phyloP scores from a whole-genome alignment of 306 rosid genomes.

The Trifolium repens region DNA sequence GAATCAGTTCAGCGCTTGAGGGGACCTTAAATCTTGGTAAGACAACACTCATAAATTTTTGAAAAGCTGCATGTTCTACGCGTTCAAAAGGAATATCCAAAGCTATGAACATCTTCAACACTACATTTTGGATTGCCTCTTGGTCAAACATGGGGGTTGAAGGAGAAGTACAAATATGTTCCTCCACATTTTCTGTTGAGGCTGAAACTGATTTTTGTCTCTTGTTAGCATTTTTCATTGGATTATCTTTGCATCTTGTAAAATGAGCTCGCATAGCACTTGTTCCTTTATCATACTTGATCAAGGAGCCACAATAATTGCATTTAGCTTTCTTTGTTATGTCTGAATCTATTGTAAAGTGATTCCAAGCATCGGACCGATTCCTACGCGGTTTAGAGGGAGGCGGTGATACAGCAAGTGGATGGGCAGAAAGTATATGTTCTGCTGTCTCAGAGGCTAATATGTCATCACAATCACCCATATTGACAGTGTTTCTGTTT shows the following conservation, averaged over 20 bases:
- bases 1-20: constrained; percentile 2
- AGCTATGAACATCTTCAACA: not conserved
- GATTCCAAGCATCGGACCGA: constrained; percentile 16
- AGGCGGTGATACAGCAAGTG: not conserved
- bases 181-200: not conserved
- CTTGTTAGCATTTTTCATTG: not conserved
- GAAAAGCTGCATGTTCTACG: constrained; percentile 2
- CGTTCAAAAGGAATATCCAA: constrained; percentile 18
- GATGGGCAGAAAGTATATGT: constrained; percentile 1
- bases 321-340: constrained; percentile 5
- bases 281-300: constrained; percentile 25
- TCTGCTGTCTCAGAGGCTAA: constrained; percentile 9
- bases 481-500: not conserved
- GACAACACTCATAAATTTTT: not conserved
- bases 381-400: constrained; percentile 5
- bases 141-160: not conserved
- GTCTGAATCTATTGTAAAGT: constrained; percentile 11
- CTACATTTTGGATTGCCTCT: not conserved
- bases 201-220: constrained; percentile 18
- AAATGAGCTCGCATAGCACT: constrained; percentile 25
- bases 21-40: not conserved
- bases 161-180: not conserved
- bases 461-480: not conserved
- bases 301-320: constrained; percentile 19
- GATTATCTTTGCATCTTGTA: constrained; percentile 16